Evolutionary conservation across 2,329 filamentous ascomycete species (phyloP), one percentile per base, ranked within the genome.

Genomic region (Claviceps digitariae): DNA sequence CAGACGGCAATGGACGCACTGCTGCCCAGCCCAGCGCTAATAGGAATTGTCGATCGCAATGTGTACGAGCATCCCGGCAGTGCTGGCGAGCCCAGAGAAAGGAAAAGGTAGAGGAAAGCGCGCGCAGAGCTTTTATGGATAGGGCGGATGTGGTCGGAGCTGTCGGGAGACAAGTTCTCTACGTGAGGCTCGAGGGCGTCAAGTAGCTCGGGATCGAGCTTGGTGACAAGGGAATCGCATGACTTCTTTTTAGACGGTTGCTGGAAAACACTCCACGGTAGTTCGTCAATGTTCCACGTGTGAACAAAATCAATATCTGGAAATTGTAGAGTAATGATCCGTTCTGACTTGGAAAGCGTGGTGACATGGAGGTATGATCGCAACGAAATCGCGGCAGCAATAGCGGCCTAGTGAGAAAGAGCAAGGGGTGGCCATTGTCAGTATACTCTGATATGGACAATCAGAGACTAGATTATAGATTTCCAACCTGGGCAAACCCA

Each of bases 311-410:
- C 83, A 60, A 97, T 90, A 66, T 98, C 93, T 56, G 90, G 84
- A 67, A 98, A 97, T 62, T 85, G 85, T 53, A 98, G 75, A 2
- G 87, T 87, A 50, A 98, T 83, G 15, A 86, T 95, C 56, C 89
- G 83, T 65, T 86, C 87, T 44, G 90, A 94, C 72, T 96, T 96
- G 58, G 90, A 94, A 48, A 95, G 81, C 15, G 91, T 87, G 17
- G 90, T 95, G 65, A 97, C 91, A 63, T 95, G 90, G 50, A 98
- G 86, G 67, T 97, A 98, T 46, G 93, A 97, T 61, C 93, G 86
- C 29, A 98, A 79, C 29, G 93, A 95, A 55, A 98, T 94, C 31
- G 93, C 85, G 25, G 93, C 94, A 51, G 93, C 93, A 69, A 98
- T 91, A 55, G 93, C 91, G 60, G 90, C 83, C 84, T 90, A 60